Base-by-base conservation (phyloP, 257 asterid genomes). In the Plectranthus barbatus region DNA sequence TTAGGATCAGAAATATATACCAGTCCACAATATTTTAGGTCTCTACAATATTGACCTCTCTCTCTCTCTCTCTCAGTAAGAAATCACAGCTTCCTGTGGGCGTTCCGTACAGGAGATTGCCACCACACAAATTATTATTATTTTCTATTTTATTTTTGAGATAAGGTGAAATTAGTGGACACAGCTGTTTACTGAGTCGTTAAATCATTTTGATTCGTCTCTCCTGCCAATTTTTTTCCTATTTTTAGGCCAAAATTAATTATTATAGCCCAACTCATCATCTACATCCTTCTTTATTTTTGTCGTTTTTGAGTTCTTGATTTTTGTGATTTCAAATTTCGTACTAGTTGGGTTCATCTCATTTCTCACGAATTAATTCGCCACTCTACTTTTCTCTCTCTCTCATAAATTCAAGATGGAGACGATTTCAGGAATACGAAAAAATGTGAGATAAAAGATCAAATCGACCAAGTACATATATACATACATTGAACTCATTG, bases 61-160 rank as follows among this genome's bases (percentile, higher is more conserved):
- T 4, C 6, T 4, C 6, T 4, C 36, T 31, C 6, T 7, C 18
- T 42, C 18, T 42, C 18, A 23, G 4, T 39, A 48, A 48, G 6
- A 9, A 18, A 48, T 56, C 50, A 24, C 55, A 44, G 41, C 37
- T 69, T 58, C 47, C 73, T 63, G 63, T 59, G 67, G 75, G 67
- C 51, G 44, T 67, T 66, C 44, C 19, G 37, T 31, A 31, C 55
- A 9, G n/a, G 11, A 3, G 59, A 41, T 14, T 29, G 56, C 66
- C 61, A 62, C 51, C 49, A 66, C 45, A 68, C 26, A 62, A 39
- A 39, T 18, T 12, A 41, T 60, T n/a, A n/a, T n/a, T n/a, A n/a
- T n/a, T n/a, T n/a, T n/a, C n/a, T n/a, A n/a, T n/a, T n/a, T n/a
- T n/a, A n/a, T 11, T 39, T 23, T 39, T n/a, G n/a, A 9, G 69